A percentile compares a stretch with the other conserved stretches of the same genome.
These are phyloP conservation scores for Tetradesmus obliquus DNA, from an alignment of 139 green algal genomes.

Conservation along the genomic window DNA sequence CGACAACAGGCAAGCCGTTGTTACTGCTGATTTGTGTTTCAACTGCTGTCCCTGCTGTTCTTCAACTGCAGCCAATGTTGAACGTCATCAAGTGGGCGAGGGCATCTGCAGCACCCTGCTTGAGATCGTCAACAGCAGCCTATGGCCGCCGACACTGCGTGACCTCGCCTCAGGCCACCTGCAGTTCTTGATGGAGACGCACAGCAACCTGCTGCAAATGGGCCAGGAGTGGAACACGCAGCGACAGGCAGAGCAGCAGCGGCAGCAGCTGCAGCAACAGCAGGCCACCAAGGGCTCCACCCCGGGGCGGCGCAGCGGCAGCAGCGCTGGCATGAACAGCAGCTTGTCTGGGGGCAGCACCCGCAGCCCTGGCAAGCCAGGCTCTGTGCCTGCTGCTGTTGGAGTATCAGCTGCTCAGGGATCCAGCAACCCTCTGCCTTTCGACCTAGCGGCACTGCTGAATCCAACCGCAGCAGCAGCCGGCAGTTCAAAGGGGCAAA, in stretches of 20 bases:
- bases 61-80: constrained; percentile 53
- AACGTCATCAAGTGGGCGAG: constrained; percentile 65
- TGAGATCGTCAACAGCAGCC: constrained; percentile 51
- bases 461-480: constrained; percentile 26
- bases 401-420: neutral
- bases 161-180: constrained; percentile 72
- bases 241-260: neutral
- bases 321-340: neutral
- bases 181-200: constrained; percentile 70
- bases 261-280: neutral
- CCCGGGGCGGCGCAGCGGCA: neutral
- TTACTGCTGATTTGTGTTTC: too few relatives aligned
- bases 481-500: neutral
- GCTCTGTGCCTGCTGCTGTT: neutral
- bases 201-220: constrained; percentile 48
- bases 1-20: too few relatives aligned
- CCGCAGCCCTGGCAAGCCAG: neutral
- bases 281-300: neutral
- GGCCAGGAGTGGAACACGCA: constrained; percentile 7
- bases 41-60: too few relatives aligned
- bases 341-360: neutral
- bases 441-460: constrained; percentile 12
- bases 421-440: neutral
- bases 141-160: constrained; percentile 72
- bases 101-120: constrained; percentile 61